These are phyloP conservation scores for Cercospora sesami DNA, from an alignment of 2,329 filamentous ascomycete species.

Conservation along the genomic window DNA sequence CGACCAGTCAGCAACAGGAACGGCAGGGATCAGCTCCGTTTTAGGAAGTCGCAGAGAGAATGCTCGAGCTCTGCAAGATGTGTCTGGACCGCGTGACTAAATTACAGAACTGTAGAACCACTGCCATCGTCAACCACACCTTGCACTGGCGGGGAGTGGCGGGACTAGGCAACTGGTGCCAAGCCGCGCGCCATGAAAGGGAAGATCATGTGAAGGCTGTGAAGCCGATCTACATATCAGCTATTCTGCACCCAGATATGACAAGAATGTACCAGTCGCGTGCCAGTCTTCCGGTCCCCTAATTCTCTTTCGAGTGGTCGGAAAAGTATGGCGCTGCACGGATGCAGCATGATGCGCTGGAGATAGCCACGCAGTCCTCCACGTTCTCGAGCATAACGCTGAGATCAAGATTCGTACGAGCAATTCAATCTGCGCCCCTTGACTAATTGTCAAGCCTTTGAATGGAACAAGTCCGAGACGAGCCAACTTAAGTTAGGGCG, in stretches of 20 bases:
- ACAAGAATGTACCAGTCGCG: background rate
- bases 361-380: slow-evolving; percentile 20
- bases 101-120: background rate
- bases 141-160: background rate
- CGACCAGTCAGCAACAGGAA: background rate
- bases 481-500: slow-evolving; percentile 98
- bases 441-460: slow-evolving; percentile 94
- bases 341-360: slow-evolving; percentile 7
- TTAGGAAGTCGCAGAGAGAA: slow-evolving; percentile 3
- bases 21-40: background rate
- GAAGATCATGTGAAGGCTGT: background rate
- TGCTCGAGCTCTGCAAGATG: background rate
- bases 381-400: slow-evolving; percentile 28
- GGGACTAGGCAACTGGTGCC: background rate
- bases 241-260: background rate
- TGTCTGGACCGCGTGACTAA: background rate
- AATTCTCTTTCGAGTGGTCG: background rate
- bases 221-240: background rate
- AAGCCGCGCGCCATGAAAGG: background rate
- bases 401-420: slow-evolving; percentile 26
- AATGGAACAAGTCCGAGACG: slow-evolving; percentile 51
- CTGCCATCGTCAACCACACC: background rate
- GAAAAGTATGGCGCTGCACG: background rate
- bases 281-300: background rate
- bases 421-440: slow-evolving; percentile 78